Percentiles rank a stretch among this genome's conserved stretches.
Conservation (phyloP, 2,329 filamentous ascomycete genomes). For the Fusarium verticillioides region DNA sequence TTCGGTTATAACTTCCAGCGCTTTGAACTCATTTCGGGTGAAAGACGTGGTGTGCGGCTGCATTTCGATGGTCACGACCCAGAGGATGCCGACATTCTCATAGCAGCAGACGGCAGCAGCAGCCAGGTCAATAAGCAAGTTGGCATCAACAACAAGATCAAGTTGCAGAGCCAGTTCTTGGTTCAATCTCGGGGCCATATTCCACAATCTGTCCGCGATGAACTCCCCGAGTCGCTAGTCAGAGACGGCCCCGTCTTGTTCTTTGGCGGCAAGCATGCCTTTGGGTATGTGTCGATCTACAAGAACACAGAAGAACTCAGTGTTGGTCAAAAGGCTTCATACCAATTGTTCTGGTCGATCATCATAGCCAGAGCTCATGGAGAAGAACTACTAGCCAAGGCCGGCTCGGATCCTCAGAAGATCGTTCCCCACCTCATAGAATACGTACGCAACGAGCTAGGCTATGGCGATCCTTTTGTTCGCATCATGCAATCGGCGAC, state of each 20-base stretch:
- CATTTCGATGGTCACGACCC: neutral
- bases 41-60: neutral
- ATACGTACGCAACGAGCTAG: neutral
- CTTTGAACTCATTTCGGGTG: neutral
- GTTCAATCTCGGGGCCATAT: neutral
- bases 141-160: neutral
- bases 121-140: neutral
- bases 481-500: neutral
- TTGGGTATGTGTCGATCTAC: neutral
- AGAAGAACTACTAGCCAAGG: neutral
- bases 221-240: neutral
- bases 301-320: neutral
- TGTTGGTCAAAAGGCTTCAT: neutral
- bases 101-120: neutral
- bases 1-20: neutral
- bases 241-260: neutral
- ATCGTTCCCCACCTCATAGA: neutral
- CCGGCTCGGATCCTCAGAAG: neutral
- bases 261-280: neutral
- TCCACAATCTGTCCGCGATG: neutral
- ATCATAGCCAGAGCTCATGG: neutral
- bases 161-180: neutral
- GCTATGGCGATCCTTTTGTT: neutral
- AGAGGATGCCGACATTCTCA: neutral
- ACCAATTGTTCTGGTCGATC: neutral